Evolutionary conservation across 805 yeast species (phyloP).

Genomic region (Candida wancherniae): DNA sequence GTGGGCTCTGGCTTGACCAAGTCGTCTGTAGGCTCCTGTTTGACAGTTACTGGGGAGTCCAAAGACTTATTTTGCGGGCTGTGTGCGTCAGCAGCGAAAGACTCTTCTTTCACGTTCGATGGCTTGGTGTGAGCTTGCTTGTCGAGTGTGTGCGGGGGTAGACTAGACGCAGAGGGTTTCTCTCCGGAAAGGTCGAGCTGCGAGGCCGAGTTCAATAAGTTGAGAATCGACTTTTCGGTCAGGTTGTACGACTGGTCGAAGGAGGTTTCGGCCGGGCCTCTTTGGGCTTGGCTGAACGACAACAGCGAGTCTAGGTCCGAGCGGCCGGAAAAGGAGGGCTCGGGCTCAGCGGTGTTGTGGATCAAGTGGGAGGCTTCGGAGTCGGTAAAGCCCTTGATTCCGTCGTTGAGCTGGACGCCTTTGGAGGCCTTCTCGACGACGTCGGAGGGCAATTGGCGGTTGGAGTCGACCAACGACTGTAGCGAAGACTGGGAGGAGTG

Average conservation of each 20-base stretch:
- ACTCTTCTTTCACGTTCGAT: too few relatives aligned
- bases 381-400: slow-evolving; percentile 40
- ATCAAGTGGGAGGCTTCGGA: slow-evolving; percentile 31
- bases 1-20: too few relatives aligned
- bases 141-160: too few relatives aligned
- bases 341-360: slow-evolving; percentile 17
- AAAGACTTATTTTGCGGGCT: too few relatives aligned
- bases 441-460: slow-evolving; percentile 14
- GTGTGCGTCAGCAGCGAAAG: too few relatives aligned
- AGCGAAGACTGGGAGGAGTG: slow-evolving; percentile 40
- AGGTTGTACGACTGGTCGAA: slow-evolving; percentile 33
- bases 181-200: slow-evolving; percentile 5
- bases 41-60: too few relatives aligned
- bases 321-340: slow-evolving; percentile 10
- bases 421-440: slow-evolving; percentile 10
- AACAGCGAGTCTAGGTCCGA: slow-evolving; percentile 7
- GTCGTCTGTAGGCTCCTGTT: too few relatives aligned
- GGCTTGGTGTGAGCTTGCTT: too few relatives aligned
- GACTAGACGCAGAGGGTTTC: too few relatives aligned
- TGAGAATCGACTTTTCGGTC: slow-evolving; percentile 39
- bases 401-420: slow-evolving; percentile 37
- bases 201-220: slow-evolving; percentile 26
- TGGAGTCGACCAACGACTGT: slow-evolving; percentile 18
- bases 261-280: slow-evolving; percentile 14
- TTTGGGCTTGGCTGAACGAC: slow-evolving; percentile 1